Evolutionary conservation across 495 filamentous ascomycete species (phyloP).

Genomic region (Hypoxylon cercidicola): DNA sequence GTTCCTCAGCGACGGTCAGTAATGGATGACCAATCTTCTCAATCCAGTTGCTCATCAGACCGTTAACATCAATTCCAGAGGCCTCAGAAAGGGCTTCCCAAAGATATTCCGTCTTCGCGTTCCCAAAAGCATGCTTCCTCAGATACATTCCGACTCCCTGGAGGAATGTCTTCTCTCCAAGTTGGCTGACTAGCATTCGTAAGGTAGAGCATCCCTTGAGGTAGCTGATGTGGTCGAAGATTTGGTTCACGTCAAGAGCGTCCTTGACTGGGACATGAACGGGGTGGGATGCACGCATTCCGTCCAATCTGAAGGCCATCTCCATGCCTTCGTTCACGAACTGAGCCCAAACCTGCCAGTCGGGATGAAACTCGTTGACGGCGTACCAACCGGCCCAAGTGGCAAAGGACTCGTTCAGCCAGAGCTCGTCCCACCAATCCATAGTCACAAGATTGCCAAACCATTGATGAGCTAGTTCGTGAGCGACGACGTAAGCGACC

Average conservation of each 20-base stretch:
- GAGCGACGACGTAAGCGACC: slow-evolving; percentile 93
- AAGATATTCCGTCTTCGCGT: slow-evolving; percentile 91
- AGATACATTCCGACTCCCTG: slow-evolving; percentile 89
- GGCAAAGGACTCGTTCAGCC: slow-evolving; percentile 97
- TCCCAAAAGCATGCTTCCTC: slow-evolving; percentile 87
- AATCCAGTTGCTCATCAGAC: slow-evolving; percentile 93
- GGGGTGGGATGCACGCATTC: slow-evolving; percentile 88
- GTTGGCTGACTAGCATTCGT: slow-evolving; percentile 89
- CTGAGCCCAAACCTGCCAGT: slow-evolving; percentile 95
- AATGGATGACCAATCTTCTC: slow-evolving; percentile 93
- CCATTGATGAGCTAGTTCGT: slow-evolving; percentile 98
- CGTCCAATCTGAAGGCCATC: slow-evolving; percentile 88
- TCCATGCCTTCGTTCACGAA: slow-evolving; percentile 94
- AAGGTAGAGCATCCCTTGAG: slow-evolving; percentile 95
- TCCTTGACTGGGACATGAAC: slow-evolving; percentile 93
- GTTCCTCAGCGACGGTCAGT: slow-evolving; percentile 83
- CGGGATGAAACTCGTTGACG: slow-evolving; percentile 89
- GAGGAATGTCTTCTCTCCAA: slow-evolving; percentile 86
- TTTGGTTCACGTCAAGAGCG: slow-evolving; percentile 93
- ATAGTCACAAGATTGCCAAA: slow-evolving; percentile 96
- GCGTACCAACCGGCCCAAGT: slow-evolving; percentile 98
- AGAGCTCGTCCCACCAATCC: slow-evolving; percentile 94
- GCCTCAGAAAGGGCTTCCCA: slow-evolving; percentile 92
- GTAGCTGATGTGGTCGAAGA: slow-evolving; percentile 96
- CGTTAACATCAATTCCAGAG: slow-evolving; percentile 86